Evolutionary conservation across 2,329 filamentous ascomycete genomes (phyloP).

Genomic region (Monilinia fructigena): DNA sequence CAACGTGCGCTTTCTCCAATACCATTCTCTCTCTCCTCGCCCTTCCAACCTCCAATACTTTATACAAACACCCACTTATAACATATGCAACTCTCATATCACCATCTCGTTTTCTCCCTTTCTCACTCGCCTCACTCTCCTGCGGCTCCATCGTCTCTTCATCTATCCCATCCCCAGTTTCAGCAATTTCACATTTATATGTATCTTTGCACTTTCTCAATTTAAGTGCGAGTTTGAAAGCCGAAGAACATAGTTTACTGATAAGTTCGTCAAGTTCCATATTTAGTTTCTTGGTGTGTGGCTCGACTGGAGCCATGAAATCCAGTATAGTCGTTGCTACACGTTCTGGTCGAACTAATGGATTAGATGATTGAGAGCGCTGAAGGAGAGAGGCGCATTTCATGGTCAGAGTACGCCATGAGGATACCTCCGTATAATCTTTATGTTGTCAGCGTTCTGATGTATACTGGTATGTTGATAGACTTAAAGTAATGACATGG

Average conservation of each 20-base stretch:
- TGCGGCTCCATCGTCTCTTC: constrained; percentile 15
- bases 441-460: neutral
- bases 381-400: constrained; percentile 8
- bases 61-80: constrained; percentile 6
- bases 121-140: constrained; percentile 5
- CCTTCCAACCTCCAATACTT: neutral
- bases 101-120: neutral
- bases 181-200: constrained; percentile 12
- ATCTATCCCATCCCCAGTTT: constrained; percentile 1
- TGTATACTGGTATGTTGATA: neutral
- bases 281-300: neutral
- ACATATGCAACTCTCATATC: constrained; percentile 8
- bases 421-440: constrained; percentile 11
- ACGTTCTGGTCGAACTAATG: neutral
- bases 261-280: constrained; percentile 2
- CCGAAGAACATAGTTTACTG: neutral
- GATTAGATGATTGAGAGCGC: neutral
- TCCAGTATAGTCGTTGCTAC: neutral
- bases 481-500: neutral
- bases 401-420: constrained; percentile 25
- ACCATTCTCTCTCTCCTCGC: neutral
- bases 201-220: constrained; percentile 1
- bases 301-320: constrained; percentile 4
- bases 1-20: constrained; percentile 10
- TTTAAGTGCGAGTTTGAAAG: constrained; percentile 3